Percentiles rank a stretch among this genome's conserved stretches.
phyloP scores from a whole-genome alignment of 768 basidiomycete species.

The Lactifluus hygrophoroides region DNA sequence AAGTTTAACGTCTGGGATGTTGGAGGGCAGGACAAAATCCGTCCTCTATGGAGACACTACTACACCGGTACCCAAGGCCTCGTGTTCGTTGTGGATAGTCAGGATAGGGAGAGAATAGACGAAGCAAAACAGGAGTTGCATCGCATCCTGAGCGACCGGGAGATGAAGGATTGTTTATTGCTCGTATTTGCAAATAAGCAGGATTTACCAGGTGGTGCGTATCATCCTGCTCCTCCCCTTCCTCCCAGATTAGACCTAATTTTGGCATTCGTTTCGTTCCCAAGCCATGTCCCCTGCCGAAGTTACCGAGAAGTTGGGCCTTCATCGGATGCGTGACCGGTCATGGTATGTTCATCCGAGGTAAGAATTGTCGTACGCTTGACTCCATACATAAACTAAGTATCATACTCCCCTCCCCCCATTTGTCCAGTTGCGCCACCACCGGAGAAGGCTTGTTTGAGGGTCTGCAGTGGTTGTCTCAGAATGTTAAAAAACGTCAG shows the following conservation, averaged over 20 bases:
- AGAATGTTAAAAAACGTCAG: constrained; percentile 92
- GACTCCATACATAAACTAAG: neutral
- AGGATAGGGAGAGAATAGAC: constrained; percentile 90
- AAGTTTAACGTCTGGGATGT: constrained; percentile 96
- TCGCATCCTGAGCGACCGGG: constrained; percentile 89
- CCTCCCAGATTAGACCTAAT: neutral
- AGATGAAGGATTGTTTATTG: constrained; percentile 95
- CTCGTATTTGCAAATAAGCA: constrained; percentile 99
- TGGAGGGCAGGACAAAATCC: constrained; percentile 99
- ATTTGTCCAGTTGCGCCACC: constrained; percentile 71
- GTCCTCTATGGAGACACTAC: constrained; percentile 97
- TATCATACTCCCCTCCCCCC: neutral
- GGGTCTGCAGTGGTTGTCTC: constrained; percentile 94
- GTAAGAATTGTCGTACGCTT: constrained; percentile 35
- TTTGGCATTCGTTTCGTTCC: neutral
- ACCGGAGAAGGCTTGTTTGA: constrained; percentile 97
- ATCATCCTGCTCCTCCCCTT: neutral
- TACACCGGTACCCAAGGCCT: constrained; percentile 98
- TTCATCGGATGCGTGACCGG: constrained; percentile 93
- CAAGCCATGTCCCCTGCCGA: constrained; percentile 98
- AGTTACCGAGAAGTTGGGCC: constrained; percentile 92
- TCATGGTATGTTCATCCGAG: constrained; percentile 99
- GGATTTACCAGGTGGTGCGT: constrained; percentile 88
- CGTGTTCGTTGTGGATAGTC: constrained; percentile 96
- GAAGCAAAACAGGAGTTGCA: constrained; percentile 95